Conservation (phyloP, 1,284 basidiomycete genomes). For the Porogramme epimiltina region DNA sequence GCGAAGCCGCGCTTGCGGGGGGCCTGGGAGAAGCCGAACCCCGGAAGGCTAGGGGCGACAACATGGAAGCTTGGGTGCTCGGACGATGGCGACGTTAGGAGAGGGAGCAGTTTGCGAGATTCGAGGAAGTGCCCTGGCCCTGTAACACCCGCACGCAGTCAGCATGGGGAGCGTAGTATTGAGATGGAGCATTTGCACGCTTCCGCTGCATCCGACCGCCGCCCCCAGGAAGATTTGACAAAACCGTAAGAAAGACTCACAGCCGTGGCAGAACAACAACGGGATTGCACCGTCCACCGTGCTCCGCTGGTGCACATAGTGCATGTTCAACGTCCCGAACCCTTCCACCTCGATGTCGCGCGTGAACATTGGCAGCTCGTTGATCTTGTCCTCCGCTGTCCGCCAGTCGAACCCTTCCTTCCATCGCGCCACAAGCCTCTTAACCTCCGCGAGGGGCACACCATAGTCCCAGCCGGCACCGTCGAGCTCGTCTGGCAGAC, state of each 20-base stretch:
- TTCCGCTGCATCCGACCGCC: too few species aligned
- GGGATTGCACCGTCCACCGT: conserved; percentile 43
- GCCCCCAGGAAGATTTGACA: not conserved
- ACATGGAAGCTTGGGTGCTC: conserved; percentile 43
- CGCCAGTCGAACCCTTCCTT: conserved; percentile 49
- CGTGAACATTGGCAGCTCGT: conserved; percentile 4
- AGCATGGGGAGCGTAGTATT: not conserved
- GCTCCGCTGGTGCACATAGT: conserved; percentile 53
- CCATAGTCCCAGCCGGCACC: conserved; percentile 48
- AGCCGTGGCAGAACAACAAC: conserved; percentile 54
- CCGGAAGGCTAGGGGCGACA: conserved; percentile 45
- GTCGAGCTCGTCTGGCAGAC: conserved; percentile 50
- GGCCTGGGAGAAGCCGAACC: conserved; percentile 38
- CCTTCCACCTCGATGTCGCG: conserved; percentile 44
- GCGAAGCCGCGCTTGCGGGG: conserved; percentile 36
- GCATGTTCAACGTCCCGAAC: conserved; percentile 44
- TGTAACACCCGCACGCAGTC: conserved; percentile 10
- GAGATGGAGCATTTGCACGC: too few species aligned
- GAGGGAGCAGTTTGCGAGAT: conserved; percentile 33
- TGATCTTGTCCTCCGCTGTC: conserved; percentile 33
- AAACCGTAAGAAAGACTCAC: conserved; percentile 34
- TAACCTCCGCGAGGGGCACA: conserved; percentile 46
- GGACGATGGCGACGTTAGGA: conserved; percentile 21
- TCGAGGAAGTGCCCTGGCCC: conserved; percentile 49
- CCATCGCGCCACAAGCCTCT: conserved; percentile 45